These are phyloP conservation scores for Corynascus novoguineensis DNA, from an alignment of 495 filamentous ascomycete species.

Conservation along the genomic window DNA sequence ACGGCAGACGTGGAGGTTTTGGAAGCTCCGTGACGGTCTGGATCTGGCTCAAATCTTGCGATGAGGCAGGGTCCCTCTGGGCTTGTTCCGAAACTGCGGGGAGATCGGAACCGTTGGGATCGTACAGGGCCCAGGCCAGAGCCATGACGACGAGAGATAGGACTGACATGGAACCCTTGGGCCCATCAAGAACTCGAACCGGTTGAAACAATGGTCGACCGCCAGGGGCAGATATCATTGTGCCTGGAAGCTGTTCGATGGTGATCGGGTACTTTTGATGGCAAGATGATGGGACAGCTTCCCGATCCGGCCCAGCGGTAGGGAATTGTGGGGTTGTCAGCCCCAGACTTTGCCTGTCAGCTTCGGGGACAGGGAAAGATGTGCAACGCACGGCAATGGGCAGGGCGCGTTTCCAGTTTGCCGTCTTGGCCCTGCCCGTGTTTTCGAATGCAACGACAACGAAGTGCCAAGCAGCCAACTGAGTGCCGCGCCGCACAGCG, in stretches of 20 bases:
- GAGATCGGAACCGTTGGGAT: background rate
- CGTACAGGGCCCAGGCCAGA: background rate
- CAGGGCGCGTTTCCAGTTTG: background rate
- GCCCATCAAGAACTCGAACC: background rate
- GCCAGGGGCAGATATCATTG: background rate
- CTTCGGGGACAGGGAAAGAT: background rate
- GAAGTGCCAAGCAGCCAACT: background rate
- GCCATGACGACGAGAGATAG: background rate
- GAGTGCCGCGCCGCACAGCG: constrained; percentile 6
- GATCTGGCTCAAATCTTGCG: background rate
- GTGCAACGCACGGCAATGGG: background rate
- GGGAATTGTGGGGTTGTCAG: too few species aligned
- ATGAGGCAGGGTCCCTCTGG: background rate
- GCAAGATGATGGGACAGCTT: background rate
- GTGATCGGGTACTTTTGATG: background rate
- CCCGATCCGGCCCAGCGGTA: background rate
- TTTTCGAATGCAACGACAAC: constrained; percentile 6
- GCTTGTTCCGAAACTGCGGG: background rate
- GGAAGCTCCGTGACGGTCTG: background rate
- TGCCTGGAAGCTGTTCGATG: background rate
- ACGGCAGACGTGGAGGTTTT: background rate
- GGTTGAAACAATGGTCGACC: background rate
- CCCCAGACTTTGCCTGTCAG: background rate
- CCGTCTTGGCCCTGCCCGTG: background rate
- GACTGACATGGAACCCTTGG: constrained; percentile 2